These are phyloP conservation scores for Populus davidiana DNA, from an alignment of 345 rosid genomes.

Conservation along the genomic window DNA sequence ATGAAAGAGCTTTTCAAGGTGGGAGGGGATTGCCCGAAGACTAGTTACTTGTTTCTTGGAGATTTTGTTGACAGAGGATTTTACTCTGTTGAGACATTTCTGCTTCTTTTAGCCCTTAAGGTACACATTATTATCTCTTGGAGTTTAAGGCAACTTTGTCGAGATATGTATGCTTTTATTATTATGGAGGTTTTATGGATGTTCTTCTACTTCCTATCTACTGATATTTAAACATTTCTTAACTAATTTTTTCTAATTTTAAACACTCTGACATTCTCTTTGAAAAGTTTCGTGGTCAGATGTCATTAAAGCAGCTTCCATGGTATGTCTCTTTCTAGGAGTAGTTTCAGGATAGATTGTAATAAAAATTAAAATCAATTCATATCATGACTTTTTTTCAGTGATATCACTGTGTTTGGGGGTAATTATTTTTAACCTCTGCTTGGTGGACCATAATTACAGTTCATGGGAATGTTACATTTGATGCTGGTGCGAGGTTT, in stretches of 20 bases:
- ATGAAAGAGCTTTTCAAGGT: slow-evolving; percentile 96
- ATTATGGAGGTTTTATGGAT: not conserved
- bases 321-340: not conserved
- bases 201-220: not conserved
- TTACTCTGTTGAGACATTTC: slow-evolving; percentile 94
- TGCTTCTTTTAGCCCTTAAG: slow-evolving; percentile 91
- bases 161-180: not conserved
- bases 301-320: not conserved
- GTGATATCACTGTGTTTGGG: not conserved
- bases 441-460: not conserved
- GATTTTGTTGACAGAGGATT: slow-evolving; percentile 98
- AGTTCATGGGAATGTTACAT: not conserved
- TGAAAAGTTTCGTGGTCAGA: not conserved
- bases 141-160: not conserved
- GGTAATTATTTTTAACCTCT: not conserved
- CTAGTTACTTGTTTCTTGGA: slow-evolving; percentile 93
- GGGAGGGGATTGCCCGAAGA: slow-evolving; percentile 96
- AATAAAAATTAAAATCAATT: not conserved
- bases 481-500: not conserved
- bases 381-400: not conserved
- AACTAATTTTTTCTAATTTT: not conserved
- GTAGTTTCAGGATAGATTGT: not conserved
- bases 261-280: not conserved
- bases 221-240: not conserved
- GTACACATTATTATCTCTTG: slow-evolving; percentile 28